Evolutionary conservation across 305 asterid genomes (phyloP).

Genomic region (Caryopteris hybrid): DNA sequence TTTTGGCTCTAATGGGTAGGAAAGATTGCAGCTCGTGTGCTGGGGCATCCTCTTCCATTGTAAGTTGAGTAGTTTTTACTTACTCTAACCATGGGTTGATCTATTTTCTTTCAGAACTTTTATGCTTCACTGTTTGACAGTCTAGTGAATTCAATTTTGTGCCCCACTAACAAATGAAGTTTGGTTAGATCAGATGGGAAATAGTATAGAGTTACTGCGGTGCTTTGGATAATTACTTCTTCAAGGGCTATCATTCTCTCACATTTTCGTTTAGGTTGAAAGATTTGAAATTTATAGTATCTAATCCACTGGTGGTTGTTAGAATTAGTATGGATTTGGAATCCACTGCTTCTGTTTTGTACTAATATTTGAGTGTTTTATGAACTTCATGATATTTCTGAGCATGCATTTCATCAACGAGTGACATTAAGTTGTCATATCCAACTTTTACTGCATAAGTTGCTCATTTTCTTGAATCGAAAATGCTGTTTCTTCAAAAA

Average conservation of each 20-base stretch:
- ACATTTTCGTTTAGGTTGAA: background rate
- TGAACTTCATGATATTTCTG: background rate
- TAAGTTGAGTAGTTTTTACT: background rate
- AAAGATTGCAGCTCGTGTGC: conserved; percentile 30
- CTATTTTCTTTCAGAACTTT: background rate
- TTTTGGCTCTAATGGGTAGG: conserved; percentile 62
- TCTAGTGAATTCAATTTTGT: background rate
- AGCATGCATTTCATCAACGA: background rate
- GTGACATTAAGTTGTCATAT: no score
- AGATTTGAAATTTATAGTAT: background rate
- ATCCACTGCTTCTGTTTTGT: no score
- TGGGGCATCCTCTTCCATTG: conserved; percentile 13
- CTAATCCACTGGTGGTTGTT: background rate
- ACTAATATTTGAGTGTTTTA: no score
- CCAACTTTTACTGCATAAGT: background rate
- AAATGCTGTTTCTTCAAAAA: background rate
- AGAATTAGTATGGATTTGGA: no score
- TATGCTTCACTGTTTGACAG: background rate
- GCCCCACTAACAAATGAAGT: background rate
- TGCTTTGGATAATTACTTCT: background rate
- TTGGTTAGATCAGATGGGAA: background rate
- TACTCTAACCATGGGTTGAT: background rate
- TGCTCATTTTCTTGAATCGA: background rate
- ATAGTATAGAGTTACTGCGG: background rate
- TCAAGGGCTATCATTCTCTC: background rate